phyloP scores from a whole-genome alignment of 257 asterid genomes.

The Orobanche coerulescens region DNA sequence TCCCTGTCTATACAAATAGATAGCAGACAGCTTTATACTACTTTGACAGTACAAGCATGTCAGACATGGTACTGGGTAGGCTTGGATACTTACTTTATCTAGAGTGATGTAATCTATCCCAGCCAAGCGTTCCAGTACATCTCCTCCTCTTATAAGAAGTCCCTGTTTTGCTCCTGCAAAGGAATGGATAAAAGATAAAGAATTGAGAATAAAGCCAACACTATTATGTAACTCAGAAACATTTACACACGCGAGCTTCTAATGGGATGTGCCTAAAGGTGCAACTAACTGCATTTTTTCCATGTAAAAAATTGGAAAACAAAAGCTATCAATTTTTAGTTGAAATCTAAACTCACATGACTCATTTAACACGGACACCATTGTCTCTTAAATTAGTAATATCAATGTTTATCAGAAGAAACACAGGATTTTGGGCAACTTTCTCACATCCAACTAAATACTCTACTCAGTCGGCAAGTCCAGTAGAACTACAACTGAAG shows the following conservation, averaged over 20 bases:
- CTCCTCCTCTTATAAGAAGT: slow-evolving; percentile 94
- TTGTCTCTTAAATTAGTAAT: not conserved
- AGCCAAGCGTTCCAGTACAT: slow-evolving; percentile 87
- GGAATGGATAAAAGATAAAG: slow-evolving; percentile 19
- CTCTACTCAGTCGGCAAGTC: not conserved
- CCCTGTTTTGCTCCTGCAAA: slow-evolving; percentile 87
- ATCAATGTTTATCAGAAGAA: slow-evolving; percentile 3
- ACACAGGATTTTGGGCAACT: not conserved
- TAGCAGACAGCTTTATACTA: not conserved
- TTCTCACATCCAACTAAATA: slow-evolving; percentile 5
- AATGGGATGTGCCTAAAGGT: slow-evolving; percentile 3
- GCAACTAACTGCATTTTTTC: slow-evolving; percentile 14
- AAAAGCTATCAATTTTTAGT: not conserved
- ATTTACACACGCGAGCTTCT: not conserved
- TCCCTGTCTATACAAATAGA: slow-evolving; percentile 2
- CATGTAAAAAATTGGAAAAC: not conserved
- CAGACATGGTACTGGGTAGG: not conserved
- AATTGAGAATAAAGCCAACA: slow-evolving; percentile 17
- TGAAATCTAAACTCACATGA: not conserved
- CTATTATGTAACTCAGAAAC: slow-evolving; percentile 8
- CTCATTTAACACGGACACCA: not conserved
- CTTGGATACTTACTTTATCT: slow-evolving; percentile 57
- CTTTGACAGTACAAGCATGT: not conserved
- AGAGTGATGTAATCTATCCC: slow-evolving; percentile 63
- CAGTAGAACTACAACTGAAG: not conserved